Evolutionary conservation across 2,329 filamentous ascomycete genomes (phyloP), one percentile per base, ranked within the genome.

Genomic region (Gnomoniopsis sp.): DNA sequence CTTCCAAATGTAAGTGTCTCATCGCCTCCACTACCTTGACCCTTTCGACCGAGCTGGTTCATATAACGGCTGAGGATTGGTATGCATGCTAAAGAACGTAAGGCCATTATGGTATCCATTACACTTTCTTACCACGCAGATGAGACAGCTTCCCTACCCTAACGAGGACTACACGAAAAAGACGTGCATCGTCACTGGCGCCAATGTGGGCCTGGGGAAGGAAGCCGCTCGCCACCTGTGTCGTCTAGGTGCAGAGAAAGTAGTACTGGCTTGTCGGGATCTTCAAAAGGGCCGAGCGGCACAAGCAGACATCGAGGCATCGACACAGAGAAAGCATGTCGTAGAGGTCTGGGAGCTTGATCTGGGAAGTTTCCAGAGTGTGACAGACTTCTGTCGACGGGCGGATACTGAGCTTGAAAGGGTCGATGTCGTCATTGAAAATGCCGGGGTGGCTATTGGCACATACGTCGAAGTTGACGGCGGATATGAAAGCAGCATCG

Each of bases 301-400:
- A 46, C 74, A 72, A n/a, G 55, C 62, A 2, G 68, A 70, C 47
- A 73, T 80, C 49, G 67, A 68, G 36, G 53, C 60, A 0, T 64
- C 67, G 23, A 68, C 70, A 15, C 61, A 22, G 21, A 48, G 54
- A 41, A 58, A 22, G 26, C 60, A 26, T 48, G 66, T 56, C 6
- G 67, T 81, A 33, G 71, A 82, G 38, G 78, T 83, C 12, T 84
- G 80, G 80, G 57, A 70, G 19, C 64, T 84, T 4, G 80, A 84
- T 64, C 73, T 84, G 63, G 65, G 63, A 14, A 75, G 70, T 15
- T 80, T 79, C 63, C 71, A 74, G 6, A 79, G 74, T 26, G 73
- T 83, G 34, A 67, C 71, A 51, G 68, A 66, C 1, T 83, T 85
- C 58, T 66, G 63, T 48, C n/a, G 34, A 12, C 65, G 68, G 14